phyloP scores from a whole-genome alignment of 2,329 filamentous ascomycete genomes.

The Penicillium aurantiogriseum region DNA sequence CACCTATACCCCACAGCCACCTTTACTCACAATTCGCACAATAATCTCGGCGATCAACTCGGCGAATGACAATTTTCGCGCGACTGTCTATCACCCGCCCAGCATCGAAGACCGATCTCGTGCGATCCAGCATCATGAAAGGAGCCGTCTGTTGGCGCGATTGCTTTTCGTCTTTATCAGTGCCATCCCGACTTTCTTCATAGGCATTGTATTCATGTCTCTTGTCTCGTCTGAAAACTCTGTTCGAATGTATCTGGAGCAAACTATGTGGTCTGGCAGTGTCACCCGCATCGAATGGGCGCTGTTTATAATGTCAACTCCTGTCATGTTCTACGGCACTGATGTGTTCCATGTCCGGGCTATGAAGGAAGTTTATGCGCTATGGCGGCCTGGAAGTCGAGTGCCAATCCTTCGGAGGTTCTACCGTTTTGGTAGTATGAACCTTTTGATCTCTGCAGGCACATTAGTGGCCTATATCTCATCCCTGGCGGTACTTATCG shows the following conservation, averaged over 20 bases:
- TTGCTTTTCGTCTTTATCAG: conserved; percentile 66
- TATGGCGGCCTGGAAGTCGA: conserved; percentile 75
- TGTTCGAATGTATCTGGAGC: conserved; percentile 65
- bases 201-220: conserved; percentile 90
- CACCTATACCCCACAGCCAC: conserved; percentile 66
- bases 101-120: conserved; percentile 80
- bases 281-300: conserved; percentile 76
- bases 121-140: conserved; percentile 68
- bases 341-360: conserved; percentile 80
- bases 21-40: conserved; percentile 70
- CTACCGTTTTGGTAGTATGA: conserved; percentile 96
- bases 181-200: conserved; percentile 78
- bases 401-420: conserved; percentile 73
- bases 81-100: conserved; percentile 73
- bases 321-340: conserved; percentile 81
- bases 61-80: conserved; percentile 64
- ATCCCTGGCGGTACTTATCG: conserved; percentile 74
- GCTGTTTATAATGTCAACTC: conserved; percentile 77
- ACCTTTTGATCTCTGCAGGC: conserved; percentile 84
- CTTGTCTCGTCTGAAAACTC: conserved; percentile 62
- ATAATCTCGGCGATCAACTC: conserved; percentile 68
- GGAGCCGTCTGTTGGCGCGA: conserved; percentile 66
- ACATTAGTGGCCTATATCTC: conserved; percentile 85
- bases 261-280: conserved; percentile 65
- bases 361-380: conserved; percentile 70